A percentile compares a stretch with the other conserved stretches of the same genome.
Conservation (phyloP, 805 yeast genomes). For the Nakazawaea holstii region DNA sequence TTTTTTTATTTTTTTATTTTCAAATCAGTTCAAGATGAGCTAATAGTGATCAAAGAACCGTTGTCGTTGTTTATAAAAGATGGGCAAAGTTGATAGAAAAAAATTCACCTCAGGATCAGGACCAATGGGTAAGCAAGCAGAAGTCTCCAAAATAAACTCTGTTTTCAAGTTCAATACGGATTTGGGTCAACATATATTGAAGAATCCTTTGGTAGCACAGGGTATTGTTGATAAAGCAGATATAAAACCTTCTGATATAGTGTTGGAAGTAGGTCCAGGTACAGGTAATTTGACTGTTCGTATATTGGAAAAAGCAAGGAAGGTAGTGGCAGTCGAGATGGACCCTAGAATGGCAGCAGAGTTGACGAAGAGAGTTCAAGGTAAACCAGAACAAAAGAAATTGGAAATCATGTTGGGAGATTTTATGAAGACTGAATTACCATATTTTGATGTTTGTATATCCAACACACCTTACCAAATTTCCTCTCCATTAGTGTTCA, state of each 20-base stretch:
- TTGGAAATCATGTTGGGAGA: conserved; percentile 91
- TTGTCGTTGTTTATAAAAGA: conserved; percentile 22
- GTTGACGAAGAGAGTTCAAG: conserved; percentile 93
- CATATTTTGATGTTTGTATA: conserved; percentile 92
- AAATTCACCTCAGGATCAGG: conserved; percentile 38
- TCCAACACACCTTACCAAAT: conserved; percentile 98
- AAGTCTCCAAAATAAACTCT: conserved; percentile 65
- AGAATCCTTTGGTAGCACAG: conserved; percentile 94
- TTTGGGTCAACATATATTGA: conserved; percentile 93
- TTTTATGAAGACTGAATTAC: conserved; percentile 91
- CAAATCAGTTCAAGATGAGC: too few species aligned
- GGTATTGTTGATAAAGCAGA: conserved; percentile 97
- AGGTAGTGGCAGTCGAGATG: conserved; percentile 96
- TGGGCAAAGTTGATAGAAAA: conserved; percentile 65
- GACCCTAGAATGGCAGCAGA: conserved; percentile 99
- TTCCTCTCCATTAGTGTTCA: conserved; percentile 94
- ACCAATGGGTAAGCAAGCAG: conserved; percentile 41
- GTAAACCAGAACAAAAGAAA: conserved; percentile 90
- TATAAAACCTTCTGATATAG: conserved; percentile 87
- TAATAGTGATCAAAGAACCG: too few species aligned
- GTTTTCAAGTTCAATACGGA: conserved; percentile 97
- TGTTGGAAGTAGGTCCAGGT: conserved; percentile 98
- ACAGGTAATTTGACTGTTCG: conserved; percentile 95
- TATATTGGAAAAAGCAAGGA: conserved; percentile 85
- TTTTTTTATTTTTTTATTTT: too few species aligned